A percentile compares a stretch with the other conserved stretches of the same genome.
Evolutionary conservation across 2,329 filamentous ascomycete species (phyloP).

Genomic region (Paracoccidioides lutzii): DNA sequence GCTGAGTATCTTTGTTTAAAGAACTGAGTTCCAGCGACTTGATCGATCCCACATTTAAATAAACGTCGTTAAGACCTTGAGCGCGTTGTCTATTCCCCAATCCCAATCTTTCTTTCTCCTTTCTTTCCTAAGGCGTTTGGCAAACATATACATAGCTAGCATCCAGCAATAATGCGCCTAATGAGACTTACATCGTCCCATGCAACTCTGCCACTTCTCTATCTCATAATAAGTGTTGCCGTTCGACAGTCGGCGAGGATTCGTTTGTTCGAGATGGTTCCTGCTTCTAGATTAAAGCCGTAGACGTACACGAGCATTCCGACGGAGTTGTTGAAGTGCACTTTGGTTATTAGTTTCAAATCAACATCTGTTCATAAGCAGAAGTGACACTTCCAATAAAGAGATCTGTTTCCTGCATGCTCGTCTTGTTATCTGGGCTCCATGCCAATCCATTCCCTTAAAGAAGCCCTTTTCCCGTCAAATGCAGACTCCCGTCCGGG

Average conservation of each 20-base stretch:
- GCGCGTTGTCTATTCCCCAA: no score
- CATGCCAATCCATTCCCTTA: slow-evolving; percentile 69
- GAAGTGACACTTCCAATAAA: slow-evolving; percentile 4
- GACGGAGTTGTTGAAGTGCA: slow-evolving; percentile 77
- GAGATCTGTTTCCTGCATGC: slow-evolving; percentile 9
- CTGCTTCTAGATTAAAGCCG: slow-evolving; percentile 54
- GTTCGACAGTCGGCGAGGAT: slow-evolving; percentile 47
- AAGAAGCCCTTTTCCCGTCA: slow-evolving; percentile 55
- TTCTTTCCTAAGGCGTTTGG: no score
- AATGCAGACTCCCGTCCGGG: slow-evolving; percentile 45
- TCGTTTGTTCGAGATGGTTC: slow-evolving; percentile 52
- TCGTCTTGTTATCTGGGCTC: slow-evolving; percentile 57
- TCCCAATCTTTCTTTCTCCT: no score
- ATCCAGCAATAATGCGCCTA: no score
- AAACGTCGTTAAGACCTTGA: no score
- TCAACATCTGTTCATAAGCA: neutral
- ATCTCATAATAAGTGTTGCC: no score
- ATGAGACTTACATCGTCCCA: no score
- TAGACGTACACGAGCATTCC: slow-evolving; percentile 58
- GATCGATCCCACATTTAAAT: no score
- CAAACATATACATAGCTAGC: no score
- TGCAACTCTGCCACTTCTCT: no score
- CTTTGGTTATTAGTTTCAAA: slow-evolving; percentile 14
- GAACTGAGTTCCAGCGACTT: no score
- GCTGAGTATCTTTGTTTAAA: no score